Evolutionary conservation across 2,329 filamentous ascomycete species (phyloP).

Genomic region (Nigrospora sphaerica): DNA sequence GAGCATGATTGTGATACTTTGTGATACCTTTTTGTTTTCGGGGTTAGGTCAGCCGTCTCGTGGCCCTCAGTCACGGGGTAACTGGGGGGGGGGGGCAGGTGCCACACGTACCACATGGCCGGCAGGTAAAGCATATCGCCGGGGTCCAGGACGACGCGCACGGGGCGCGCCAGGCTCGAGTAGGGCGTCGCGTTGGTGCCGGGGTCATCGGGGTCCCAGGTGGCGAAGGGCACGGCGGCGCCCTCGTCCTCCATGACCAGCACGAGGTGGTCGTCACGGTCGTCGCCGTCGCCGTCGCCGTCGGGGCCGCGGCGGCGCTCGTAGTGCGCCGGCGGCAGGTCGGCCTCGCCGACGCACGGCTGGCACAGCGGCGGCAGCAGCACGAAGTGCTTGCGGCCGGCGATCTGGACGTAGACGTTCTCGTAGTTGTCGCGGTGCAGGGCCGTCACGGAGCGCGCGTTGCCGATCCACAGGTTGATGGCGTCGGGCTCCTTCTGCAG

Average conservation of each 20-base stretch:
- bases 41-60: not conserved
- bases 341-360: conserved; percentile 60
- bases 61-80: not conserved
- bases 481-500: conserved; percentile 62
- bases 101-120: conserved; percentile 59
- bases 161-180: conserved; percentile 50
- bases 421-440: conserved; percentile 81
- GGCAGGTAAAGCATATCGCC: conserved; percentile 81
- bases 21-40: conserved; percentile 49
- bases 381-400: conserved; percentile 68
- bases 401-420: conserved; percentile 73
- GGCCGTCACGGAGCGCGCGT: conserved; percentile 60
- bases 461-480: conserved; percentile 78
- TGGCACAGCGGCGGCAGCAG: conserved; percentile 66
- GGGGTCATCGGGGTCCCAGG: conserved; percentile 65
- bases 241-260: conserved; percentile 25
- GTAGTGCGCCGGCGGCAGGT: conserved; percentile 54
- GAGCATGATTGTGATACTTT: conserved; percentile 69
- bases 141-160: conserved; percentile 61
- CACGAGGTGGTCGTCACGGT: conserved; percentile 11
- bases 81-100: not conserved
- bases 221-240: conserved; percentile 55
- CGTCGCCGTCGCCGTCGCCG: conserved; percentile 6
- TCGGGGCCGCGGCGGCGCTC: conserved; percentile 16
- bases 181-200: conserved; percentile 43